Base-by-base conservation (phyloP, 1,284 basidiomycete species). In the Papiliotrema terrestris region DNA sequence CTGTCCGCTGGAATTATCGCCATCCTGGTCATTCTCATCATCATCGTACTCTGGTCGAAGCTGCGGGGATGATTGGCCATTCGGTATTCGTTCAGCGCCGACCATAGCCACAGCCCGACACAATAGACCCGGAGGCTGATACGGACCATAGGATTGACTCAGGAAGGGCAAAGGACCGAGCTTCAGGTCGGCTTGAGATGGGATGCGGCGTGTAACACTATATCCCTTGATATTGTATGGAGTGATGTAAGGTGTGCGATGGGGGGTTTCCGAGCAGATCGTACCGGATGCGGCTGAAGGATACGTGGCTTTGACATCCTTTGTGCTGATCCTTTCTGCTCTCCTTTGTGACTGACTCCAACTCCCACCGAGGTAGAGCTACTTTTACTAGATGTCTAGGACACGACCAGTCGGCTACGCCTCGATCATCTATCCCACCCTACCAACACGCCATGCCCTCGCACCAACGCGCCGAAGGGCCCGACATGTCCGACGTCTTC, bases 21-120 rank as follows among this genome's bases (percentile, higher is more conserved):
- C 37, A 68, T 78, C 23, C 68, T 78, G 13, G 74, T 78, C 29
- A 52, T 75, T 6, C 69, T 78, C 22, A 78, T 78, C 61, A 63
- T 76, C 57, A 61, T 78, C 49, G 71, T 78, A n/a, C 64, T 78
- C 14, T 78, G 71, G 65, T 73, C 72, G 39, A 78, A 78, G 63
- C 57, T 78, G 20, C 57, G 59, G n/a, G 56, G 66, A 45, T 66
- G 57, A 52, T 17, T 3, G 52, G 11, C 9, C 29, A 32, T n/a
- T n/a, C n/a, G n/a, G n/a, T n/a, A n/a, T n/a, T n/a, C n/a, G n/a
- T n/a, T n/a, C n/a, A n/a, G n/a, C n/a, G n/a, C n/a, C n/a, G n/a
- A n/a, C n/a, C n/a, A n/a, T n/a, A n/a, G n/a, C n/a, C n/a, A n/a
- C n/a, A n/a, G n/a, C n/a, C n/a, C n/a, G n/a, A n/a, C n/a, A n/a